A percentile compares a stretch with the other conserved stretches of the same genome.
phyloP scores from a whole-genome alignment of 2,329 filamentous ascomycete species.

The Trichoderma semiorbis region DNA sequence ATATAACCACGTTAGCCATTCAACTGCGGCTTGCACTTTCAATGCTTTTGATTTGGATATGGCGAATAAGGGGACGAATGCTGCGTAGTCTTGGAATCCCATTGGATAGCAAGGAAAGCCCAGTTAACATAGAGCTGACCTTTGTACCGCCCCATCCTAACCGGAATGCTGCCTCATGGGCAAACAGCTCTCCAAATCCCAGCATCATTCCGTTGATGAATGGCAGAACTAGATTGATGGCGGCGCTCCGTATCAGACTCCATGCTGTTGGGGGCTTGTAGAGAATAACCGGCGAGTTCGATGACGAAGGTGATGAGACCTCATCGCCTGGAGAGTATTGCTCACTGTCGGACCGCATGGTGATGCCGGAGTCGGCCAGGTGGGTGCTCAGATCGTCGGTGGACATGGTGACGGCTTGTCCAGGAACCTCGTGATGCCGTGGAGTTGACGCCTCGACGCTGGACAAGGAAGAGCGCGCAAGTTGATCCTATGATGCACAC shows the following conservation, averaged over 20 bases:
- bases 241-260: conserved; percentile 79
- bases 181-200: conserved; percentile 94
- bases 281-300: conserved; percentile 69
- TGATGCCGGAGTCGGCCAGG: conserved; percentile 70
- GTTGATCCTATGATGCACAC: background rate
- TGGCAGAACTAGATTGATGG: conserved; percentile 91
- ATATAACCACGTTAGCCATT: background rate
- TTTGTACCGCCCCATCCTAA: conserved; percentile 93
- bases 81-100: background rate
- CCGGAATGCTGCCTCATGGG: conserved; percentile 90
- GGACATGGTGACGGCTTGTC: conserved; percentile 43
- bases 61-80: conserved; percentile 10
- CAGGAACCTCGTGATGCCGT: background rate
- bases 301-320: conserved; percentile 58
- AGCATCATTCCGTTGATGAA: conserved; percentile 99
- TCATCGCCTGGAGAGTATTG: conserved; percentile 69
- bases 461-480: background rate
- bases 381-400: conserved; percentile 50
- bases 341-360: conserved; percentile 79
- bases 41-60: background rate
- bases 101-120: background rate
- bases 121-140: conserved; percentile 47
- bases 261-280: conserved; percentile 88
- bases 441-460: background rate
- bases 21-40: background rate